Percentiles rank a stretch among this genome's conserved stretches.
These are phyloP conservation scores for Rhizopogon vesiculosus DNA, from an alignment of 768 basidiomycete species.

Conservation along the genomic window DNA sequence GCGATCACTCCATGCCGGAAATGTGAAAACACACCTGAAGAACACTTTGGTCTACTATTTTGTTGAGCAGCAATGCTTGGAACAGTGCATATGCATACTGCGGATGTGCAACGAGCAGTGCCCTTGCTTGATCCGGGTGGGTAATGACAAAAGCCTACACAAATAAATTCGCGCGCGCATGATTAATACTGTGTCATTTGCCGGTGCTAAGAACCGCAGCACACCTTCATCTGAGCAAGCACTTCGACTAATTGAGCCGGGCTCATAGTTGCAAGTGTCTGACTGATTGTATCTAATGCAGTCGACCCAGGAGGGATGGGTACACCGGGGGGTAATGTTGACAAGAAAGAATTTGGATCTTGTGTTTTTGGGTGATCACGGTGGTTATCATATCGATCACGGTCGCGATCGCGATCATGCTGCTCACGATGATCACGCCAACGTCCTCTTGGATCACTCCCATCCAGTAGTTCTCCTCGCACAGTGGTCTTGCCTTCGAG, in stretches of 20 bases:
- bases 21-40: conserved; percentile 59
- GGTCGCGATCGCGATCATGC: conserved; percentile 51
- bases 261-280: conserved; percentile 78
- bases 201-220: conserved; percentile 18
- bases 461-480: conserved; percentile 74
- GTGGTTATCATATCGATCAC: conserved; percentile 25
- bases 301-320: conserved; percentile 67
- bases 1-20: conserved; percentile 5
- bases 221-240: conserved; percentile 96
- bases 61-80: conserved; percentile 89
- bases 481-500: conserved; percentile 89
- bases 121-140: conserved; percentile 84
- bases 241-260: conserved; percentile 89
- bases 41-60: conserved; percentile 85
- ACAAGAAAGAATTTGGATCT: conserved; percentile 54
- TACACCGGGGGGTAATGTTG: conserved; percentile 70
- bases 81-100: conserved; percentile 96
- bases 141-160: conserved; percentile 85
- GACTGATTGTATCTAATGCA: conserved; percentile 78
- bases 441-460: conserved; percentile 37
- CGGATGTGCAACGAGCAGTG: conserved; percentile 76
- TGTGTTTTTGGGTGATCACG: conserved; percentile 27
- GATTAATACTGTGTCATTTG: conserved; percentile 9
- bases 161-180: conserved; percentile 1
- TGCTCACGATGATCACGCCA: conserved; percentile 44